Base-by-base conservation (phyloP, 2,329 filamentous ascomycete species). In the Scolecobasidium constrictum region DNA sequence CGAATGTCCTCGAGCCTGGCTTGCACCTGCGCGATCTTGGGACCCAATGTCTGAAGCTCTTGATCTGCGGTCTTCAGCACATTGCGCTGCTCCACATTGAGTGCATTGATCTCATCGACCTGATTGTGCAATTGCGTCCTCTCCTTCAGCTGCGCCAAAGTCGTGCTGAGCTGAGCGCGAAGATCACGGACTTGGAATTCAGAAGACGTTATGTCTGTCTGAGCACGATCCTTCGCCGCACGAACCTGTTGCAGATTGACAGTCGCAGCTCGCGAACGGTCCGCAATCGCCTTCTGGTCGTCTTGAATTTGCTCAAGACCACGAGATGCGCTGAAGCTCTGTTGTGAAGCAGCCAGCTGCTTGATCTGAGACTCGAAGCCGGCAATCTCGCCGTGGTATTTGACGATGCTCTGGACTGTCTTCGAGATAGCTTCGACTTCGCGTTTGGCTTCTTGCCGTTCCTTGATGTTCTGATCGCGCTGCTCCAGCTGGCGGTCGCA, bases 291-390 rank as follows among this genome's bases (percentile, higher is more conserved):
- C 38, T 77, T 77, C 47, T 87, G 76, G 38, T 87, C 76, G 42
- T 84, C 79, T 52, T 92, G 83, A 42, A 96, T 87, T 50, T 92
- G 84, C 42, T 94, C 84, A 5, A 86, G 73, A 21, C 83, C 84
- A 48, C 85, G 77, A 12, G 76, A 73, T 7, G 71, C 60, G 11
- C 75, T 74, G 19, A 72, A 69, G 12, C 80, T 75, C 53, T 82
- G 78, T 56, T 95, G 83, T 51, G 87, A 86, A 6, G 78, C 78
- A 45, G 77, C 71, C 39, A 94, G 74, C 42, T 83, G 78, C 44
- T 81, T 71, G 39, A 95, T 81, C 57, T 94, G 83, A 31, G 65
- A 64, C 53, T 84, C 76, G 4, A 85, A 78, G 28, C 80, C 78
- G 37, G 69, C 68, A 46, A 90, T 83, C 35, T 94, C 86, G 47